Conservation (phyloP, 208 protist genomes). For the Trichomonas vaginalis region DNA sequence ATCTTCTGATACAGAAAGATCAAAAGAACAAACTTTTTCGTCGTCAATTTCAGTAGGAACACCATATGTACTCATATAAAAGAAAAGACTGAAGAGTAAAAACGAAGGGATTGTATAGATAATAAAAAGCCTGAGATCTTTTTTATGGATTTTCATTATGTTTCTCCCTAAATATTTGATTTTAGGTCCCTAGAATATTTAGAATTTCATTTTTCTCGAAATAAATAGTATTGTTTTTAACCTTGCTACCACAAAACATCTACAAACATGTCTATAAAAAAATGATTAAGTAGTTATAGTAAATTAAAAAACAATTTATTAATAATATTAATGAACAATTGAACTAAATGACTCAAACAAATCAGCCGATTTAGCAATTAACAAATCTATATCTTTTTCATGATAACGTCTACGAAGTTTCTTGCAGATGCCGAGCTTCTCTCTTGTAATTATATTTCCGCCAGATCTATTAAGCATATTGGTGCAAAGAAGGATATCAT, state of each 20-base stretch:
- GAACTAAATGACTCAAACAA: neutral
- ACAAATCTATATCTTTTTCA: neutral
- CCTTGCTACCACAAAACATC: too few species aligned
- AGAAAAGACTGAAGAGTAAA: neutral
- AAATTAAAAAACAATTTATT: neutral
- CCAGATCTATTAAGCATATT: neutral
- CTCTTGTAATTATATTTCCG: neutral
- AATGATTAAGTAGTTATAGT: too few species aligned
- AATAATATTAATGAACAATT: neutral
- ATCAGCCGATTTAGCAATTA: neutral
- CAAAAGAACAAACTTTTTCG: neutral
- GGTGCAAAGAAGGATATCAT: neutral
- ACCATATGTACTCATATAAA: neutral
- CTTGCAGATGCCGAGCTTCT: neutral
- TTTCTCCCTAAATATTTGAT: too few species aligned
- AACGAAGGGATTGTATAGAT: neutral
- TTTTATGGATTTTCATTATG: neutral
- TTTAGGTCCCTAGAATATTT: too few species aligned
- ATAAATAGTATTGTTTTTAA: too few species aligned
- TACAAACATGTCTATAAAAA: too few species aligned
- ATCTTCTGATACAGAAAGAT: neutral
- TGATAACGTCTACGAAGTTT: neutral
- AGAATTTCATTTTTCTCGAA: too few species aligned
- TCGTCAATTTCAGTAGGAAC: neutral
- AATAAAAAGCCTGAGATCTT: neutral